These are phyloP conservation scores for Leccinellum luteum DNA, from an alignment of 768 basidiomycete species.

Conservation along the genomic window DNA sequence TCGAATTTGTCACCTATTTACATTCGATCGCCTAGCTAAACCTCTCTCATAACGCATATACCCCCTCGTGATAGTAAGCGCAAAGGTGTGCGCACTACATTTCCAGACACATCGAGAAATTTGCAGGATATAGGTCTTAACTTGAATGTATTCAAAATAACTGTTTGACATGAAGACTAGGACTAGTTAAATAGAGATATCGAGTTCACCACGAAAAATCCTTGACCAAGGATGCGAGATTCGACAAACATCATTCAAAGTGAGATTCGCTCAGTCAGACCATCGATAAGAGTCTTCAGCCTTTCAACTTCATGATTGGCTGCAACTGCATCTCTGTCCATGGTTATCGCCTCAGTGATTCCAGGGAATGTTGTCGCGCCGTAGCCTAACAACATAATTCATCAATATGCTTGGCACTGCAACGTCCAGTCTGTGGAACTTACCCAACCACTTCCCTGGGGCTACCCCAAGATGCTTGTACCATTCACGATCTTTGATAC, in stretches of 20 bases:
- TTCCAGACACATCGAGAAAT: no score
- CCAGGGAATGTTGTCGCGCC: constrained; percentile 86
- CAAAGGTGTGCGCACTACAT: no score
- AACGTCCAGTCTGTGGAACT: constrained; percentile 16
- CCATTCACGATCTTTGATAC: constrained; percentile 83
- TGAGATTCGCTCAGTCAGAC: constrained; percentile 39
- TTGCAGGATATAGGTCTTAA: no score
- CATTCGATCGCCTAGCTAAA: no score
- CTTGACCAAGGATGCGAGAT: background rate
- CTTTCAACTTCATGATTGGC: constrained; percentile 66
- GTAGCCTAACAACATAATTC: constrained; percentile 49
- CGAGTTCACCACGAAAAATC: background rate
- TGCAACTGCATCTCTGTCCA: constrained; percentile 61
- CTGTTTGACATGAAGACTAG: no score
- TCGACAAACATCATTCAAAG: constrained; percentile 8
- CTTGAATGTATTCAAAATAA: no score
- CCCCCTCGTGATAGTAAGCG: no score
- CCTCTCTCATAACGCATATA: no score
- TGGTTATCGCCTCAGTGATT: constrained; percentile 72
- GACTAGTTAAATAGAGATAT: background rate
- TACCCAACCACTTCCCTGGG: constrained; percentile 84
- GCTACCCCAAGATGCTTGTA: constrained; percentile 88
- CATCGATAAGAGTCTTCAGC: constrained; percentile 50
- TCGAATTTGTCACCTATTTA: no score
- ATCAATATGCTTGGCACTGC: constrained; percentile 1